Evolutionary conservation across 768 basidiomycete genomes (phyloP), one percentile per base, ranked within the genome.

Genomic region (Macrolepiota albuminosa): DNA sequence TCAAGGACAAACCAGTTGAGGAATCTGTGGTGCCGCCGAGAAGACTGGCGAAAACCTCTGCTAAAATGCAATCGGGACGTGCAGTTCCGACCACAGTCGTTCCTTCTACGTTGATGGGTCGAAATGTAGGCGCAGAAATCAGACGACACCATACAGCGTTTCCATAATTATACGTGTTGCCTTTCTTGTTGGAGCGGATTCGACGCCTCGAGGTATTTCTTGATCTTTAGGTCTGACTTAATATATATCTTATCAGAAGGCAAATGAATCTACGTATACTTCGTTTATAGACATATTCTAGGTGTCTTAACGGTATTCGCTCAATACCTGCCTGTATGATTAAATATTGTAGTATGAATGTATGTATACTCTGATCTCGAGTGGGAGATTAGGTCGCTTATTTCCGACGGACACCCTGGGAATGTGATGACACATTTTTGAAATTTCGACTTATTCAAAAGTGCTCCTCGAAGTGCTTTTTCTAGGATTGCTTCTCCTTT

Each of bases 1-100:
- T 91, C 76, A 82, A 84, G 66, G 89, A 93, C 66, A 89, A 84
- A 63, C 80, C 84, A 10, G 47, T 69, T 2, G 61, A 67, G 1
- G 71, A 73, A 51, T 71, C 71, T 24, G 61, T 63, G 46, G 56
- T 68, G 4, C 69, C 69, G 2, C 67, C 68, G 3, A 60, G 45
- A 45, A 64, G 52, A 26, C 26, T 45, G 36, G 42, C 29, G 26
- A 39, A 33, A 37, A 36, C 34, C 18, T 18, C 37, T 43, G 54
- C 13, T 26, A 56, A 56, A 50, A n/a, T 10, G 4, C 46, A 29
- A 31, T 13, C 54, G 26, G 50, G 13, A 36, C 65, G 65, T 18
- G 54, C 56, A 2, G 34, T 46, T 33, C 62, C 61, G 13, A 62
- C 57, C 3, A 61, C 60, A 4, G 60, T 60, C 4, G 53, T 45